These are phyloP conservation scores for Lepidium campestre DNA, from an alignment of 441 rosid species.

Conservation along the genomic window DNA sequence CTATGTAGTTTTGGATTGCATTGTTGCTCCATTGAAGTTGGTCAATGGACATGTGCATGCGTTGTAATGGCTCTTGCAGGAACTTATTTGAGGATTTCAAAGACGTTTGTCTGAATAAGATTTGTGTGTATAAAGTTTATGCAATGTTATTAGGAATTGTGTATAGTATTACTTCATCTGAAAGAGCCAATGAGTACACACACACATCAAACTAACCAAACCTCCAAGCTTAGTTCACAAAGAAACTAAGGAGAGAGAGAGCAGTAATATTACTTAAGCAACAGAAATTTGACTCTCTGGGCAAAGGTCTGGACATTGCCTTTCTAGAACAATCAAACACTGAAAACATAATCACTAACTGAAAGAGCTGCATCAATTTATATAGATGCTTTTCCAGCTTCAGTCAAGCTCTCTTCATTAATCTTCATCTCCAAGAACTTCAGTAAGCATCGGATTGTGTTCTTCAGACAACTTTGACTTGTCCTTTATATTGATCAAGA, in stretches of 20 bases:
- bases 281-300: too few relatives aligned
- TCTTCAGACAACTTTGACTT: too few relatives aligned
- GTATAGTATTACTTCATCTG: slow-evolving; percentile 31
- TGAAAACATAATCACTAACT: too few relatives aligned
- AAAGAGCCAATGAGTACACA: neutral
- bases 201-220: neutral
- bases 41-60: neutral
- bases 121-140: neutral
- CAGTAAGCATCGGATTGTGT: too few relatives aligned
- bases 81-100: neutral
- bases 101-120: slow-evolving; percentile 3
- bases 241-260: neutral
- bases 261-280: neutral
- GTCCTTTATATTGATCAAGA: too few relatives aligned
- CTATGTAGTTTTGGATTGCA: slow-evolving; percentile 8
- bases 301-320: too few relatives aligned
- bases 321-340: too few relatives aligned
- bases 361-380: too few relatives aligned
- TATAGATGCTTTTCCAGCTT: too few relatives aligned
- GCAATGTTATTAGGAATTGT: neutral
- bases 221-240: neutral
- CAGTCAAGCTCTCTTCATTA: too few relatives aligned
- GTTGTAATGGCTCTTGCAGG: neutral
- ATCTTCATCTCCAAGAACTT: too few relatives aligned
- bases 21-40: neutral